Base-by-base conservation (phyloP, 371 early-diverging fungal species). In the Mortierella sp. region DNA sequence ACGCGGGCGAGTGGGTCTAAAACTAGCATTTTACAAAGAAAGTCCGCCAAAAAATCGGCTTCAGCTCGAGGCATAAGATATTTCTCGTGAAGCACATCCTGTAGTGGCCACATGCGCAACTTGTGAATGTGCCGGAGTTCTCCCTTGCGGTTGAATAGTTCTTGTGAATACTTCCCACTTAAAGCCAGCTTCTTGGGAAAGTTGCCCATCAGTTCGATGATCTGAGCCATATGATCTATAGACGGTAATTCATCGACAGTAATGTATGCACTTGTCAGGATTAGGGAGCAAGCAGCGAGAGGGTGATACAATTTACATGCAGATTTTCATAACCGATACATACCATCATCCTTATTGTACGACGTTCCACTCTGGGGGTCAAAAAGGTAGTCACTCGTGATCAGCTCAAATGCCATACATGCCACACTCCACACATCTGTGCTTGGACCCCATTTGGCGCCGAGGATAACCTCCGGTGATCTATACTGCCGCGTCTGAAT, bases 401-500 rank as follows among this genome's bases (percentile, higher is more conserved):
- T 85, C 32, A 98, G 87, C 86, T 98, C 99, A 77, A 93, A 91
- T 11, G 90, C 91, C 90, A 99, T 93, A 87, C 97, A 99, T 20
- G 96, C 97, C 61, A 97, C 87, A 68, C 96, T 95, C 99, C 99
- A 98, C n/a, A 98, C 94, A 85, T 99, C 99, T 5, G 97, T 95
- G n/a, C 93, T 91, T 22, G 91, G 85, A 64, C 94, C 94, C 94
- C 98, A 99, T 47, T 90, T 88, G n/a, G 93, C 91, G 4, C 99
- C 99, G 2, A 99, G 81, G 57, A 99, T 97, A 9, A 97, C 98
- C 84, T 99, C 99, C 14, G 99, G 99, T 2, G 97, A 93, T 58
- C 99, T 93, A 73, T 99, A 99, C 84, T 98, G 99, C 62, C 99
- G 92, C 30, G 99, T 98, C 83, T 99, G 99, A 66, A 99, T 98